A percentile compares a stretch with the other conserved stretches of the same genome.
phyloP scores from a whole-genome alignment of 2,329 filamentous ascomycete species.

The Xylaria multiplex region DNA sequence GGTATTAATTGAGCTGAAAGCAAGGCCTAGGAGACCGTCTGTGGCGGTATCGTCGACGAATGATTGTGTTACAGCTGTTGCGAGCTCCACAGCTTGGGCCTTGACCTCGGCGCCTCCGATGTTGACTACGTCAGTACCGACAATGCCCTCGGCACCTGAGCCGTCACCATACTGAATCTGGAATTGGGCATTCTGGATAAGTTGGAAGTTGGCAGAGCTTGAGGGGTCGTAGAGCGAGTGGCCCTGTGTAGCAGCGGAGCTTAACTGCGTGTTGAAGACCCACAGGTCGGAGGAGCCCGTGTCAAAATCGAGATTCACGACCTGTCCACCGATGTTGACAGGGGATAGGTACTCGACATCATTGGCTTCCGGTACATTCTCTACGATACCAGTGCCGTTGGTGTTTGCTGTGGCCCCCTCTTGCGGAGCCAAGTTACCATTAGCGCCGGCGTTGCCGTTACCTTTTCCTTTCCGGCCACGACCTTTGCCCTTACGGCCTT shows the following conservation, averaged over 20 bases:
- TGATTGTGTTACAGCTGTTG: constrained; percentile 44
- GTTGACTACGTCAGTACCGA: constrained; percentile 51
- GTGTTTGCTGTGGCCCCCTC: constrained; percentile 30
- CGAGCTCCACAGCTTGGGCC: constrained; percentile 48
- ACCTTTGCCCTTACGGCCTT: constrained; percentile 28
- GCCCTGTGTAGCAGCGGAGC: constrained; percentile 42
- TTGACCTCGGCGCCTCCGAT: constrained; percentile 48
- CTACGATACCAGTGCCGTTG: constrained; percentile 45
- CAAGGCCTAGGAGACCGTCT: constrained; percentile 50
- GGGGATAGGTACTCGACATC: constrained; percentile 50
- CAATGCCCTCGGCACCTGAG: constrained; percentile 48
- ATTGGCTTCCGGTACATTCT: constrained; percentile 43
- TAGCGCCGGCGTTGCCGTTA: constrained; percentile 19
- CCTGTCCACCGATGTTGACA: constrained; percentile 49
- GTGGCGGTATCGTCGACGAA: constrained; percentile 49
- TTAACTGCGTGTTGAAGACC: constrained; percentile 52
- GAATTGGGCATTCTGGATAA: constrained; percentile 47
- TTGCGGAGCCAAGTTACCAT: constrained; percentile 33
- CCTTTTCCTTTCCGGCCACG: constrained; percentile 16
- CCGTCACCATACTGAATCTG: constrained; percentile 50
- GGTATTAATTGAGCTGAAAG: constrained; percentile 49
- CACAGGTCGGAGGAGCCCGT: constrained; percentile 51
- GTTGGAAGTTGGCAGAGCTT: constrained; percentile 44
- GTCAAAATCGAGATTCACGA: constrained; percentile 50
- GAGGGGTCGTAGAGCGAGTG: constrained; percentile 46